Conservation (phyloP, 1,284 basidiomycete genomes). For the Chalciporus piperatoides region DNA sequence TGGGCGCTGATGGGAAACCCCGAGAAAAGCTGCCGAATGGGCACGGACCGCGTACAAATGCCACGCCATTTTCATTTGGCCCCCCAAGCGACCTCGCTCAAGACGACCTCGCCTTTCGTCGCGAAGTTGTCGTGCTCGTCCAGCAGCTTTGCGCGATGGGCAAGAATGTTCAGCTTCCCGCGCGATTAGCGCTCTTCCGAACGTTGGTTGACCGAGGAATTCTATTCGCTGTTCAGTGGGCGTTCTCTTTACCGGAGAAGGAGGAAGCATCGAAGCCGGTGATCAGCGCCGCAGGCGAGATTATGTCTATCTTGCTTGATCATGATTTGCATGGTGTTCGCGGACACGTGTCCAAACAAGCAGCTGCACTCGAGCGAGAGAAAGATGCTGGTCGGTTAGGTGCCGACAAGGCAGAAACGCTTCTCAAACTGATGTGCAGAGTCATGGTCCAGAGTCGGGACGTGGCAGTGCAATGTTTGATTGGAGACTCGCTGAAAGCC, state of each 20-base stretch:
- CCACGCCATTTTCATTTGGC: conserved; percentile 45
- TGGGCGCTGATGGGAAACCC: conserved; percentile 24
- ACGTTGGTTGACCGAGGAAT: conserved; percentile 87
- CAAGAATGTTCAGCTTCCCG: conserved; percentile 91
- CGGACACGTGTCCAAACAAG: conserved; percentile 79
- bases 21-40: conserved; percentile 35
- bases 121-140: conserved; percentile 81
- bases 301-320: conserved; percentile 85
- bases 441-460: conserved; percentile 79
- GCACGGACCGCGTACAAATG: conserved; percentile 21
- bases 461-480: conserved; percentile 84
- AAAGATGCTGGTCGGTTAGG: conserved; percentile 50
- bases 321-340: conserved; percentile 90
- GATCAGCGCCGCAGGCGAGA: conserved; percentile 83
- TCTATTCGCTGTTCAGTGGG: conserved; percentile 90
- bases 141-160: conserved; percentile 95
- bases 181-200: conserved; percentile 86
- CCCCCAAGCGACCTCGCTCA: conserved; percentile 49
- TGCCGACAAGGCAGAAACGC: conserved; percentile 65
- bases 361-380: conserved; percentile 62
- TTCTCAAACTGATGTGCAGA: conserved; percentile 73
- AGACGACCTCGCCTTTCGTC: conserved; percentile 50
- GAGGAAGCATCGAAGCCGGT: conserved; percentile 41
- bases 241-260: conserved; percentile 56
- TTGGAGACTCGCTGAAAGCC: conserved; percentile 86